Conservation (phyloP, 768 basidiomycete species). For the Tricholomella constricta region DNA sequence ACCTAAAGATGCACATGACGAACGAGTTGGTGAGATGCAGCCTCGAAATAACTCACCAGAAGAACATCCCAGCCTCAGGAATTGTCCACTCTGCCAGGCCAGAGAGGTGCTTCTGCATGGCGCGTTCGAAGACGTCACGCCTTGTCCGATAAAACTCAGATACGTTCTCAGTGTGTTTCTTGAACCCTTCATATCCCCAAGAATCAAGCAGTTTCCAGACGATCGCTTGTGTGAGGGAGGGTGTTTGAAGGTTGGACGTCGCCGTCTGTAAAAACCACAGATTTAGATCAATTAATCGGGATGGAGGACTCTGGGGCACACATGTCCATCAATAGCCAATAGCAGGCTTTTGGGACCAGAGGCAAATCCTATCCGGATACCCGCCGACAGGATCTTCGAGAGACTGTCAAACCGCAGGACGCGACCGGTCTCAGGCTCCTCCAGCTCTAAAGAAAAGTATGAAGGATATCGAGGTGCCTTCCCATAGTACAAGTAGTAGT, state of each 20-base stretch:
- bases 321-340: slow-evolving; percentile 66
- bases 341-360: slow-evolving; percentile 69
- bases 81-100: slow-evolving; percentile 71
- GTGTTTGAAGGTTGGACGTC: slow-evolving; percentile 60
- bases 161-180: slow-evolving; percentile 63
- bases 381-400: slow-evolving; percentile 75
- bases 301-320: slow-evolving; percentile 30
- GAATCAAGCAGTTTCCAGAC: slow-evolving; percentile 50
- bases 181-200: slow-evolving; percentile 76
- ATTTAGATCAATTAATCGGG: neutral
- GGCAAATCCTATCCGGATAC: slow-evolving; percentile 76
- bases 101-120: slow-evolving; percentile 66
- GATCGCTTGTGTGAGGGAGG: slow-evolving; percentile 61
- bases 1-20: slow-evolving; percentile 41
- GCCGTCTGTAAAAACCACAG: slow-evolving; percentile 21
- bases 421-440: slow-evolving; percentile 63
- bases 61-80: slow-evolving; percentile 83
- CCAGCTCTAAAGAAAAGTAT: slow-evolving; percentile 76
- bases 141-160: slow-evolving; percentile 67
- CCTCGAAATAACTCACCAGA: slow-evolving; percentile 56
- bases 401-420: slow-evolving; percentile 87
- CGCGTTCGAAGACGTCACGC: slow-evolving; percentile 69
- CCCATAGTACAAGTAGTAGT: slow-evolving; percentile 75
- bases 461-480: slow-evolving; percentile 59
- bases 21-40: neutral